phyloP scores from a whole-genome alignment of 345 rosid species.

The Aquilaria yunnanensis region DNA sequence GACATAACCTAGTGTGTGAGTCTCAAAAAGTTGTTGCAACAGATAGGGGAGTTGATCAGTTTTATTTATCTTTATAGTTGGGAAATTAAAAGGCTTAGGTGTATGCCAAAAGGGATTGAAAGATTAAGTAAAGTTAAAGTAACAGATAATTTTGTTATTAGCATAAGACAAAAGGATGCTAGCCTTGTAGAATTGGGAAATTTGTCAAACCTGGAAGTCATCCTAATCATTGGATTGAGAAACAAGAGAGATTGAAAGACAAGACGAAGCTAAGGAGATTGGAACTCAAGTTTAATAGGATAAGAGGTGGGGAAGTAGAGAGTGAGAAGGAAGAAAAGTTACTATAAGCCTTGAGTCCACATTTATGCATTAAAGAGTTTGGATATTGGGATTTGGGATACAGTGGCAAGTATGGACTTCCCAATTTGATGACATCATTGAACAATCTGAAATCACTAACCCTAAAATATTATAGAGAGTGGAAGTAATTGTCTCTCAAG shows the following conservation, averaged over 20 bases:
- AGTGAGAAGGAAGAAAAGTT: neutral
- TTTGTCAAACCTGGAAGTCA: neutral
- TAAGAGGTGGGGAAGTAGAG: neutral
- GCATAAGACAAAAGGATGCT: neutral
- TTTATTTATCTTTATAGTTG: neutral
- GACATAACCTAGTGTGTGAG: neutral
- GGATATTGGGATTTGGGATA: neutral
- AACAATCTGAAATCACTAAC: constrained; percentile 4
- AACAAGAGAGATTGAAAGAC: neutral
- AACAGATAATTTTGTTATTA: no score
- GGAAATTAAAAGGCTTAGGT: neutral
- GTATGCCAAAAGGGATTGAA: constrained; percentile 8
- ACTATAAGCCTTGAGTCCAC: neutral
- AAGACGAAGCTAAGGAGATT: constrained; percentile 1
- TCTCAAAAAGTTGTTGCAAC: constrained; percentile 1
- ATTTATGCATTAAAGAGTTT: constrained; percentile 1
- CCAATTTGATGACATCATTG: constrained; percentile 7
- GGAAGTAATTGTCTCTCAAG: neutral
- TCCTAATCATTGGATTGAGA: neutral
- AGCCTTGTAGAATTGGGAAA: neutral
- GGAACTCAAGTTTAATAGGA: neutral
- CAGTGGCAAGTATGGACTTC: neutral
- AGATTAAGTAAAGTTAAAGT: no score
- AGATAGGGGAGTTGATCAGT: constrained; percentile 6
- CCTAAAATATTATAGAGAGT: neutral